Percentiles rank a stretch among this genome's conserved stretches.
These are phyloP conservation scores for Pleurotus pulmonarius DNA, from an alignment of 768 basidiomycete species.

Conservation along the genomic window DNA sequence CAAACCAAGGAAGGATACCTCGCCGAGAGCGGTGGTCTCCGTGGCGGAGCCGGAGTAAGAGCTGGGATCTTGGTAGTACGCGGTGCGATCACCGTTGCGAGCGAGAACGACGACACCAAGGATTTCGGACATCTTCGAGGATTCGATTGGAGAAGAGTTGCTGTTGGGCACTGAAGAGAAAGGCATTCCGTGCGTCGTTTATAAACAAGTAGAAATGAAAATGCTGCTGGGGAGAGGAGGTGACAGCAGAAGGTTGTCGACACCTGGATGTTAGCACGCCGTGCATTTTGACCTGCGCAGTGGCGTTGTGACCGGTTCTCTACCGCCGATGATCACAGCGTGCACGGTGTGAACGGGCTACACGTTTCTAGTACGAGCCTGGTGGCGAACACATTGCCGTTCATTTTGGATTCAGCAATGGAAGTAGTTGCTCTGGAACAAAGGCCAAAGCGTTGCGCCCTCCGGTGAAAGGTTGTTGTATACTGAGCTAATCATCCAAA, in stretches of 20 bases:
- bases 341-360: not conserved
- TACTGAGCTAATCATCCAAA: too few species aligned
- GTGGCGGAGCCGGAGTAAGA: conserved; percentile 61
- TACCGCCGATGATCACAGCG: conserved; percentile 3
- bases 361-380: not conserved
- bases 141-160: conserved; percentile 15
- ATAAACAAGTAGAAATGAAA: conserved; percentile 5
- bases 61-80: conserved; percentile 67
- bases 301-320: not conserved
- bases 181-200: not conserved
- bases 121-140: conserved; percentile 46
- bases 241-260: not conserved
- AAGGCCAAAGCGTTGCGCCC: too few species aligned
- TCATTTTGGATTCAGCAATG: conserved; percentile 1
- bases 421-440: conserved; percentile 1
- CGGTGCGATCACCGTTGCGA: conserved; percentile 73
- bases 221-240: conserved; percentile 4
- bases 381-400: conserved; percentile 1
- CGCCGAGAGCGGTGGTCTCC: conserved; percentile 73
- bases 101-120: conserved; percentile 76
- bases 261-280: conserved; percentile 1
- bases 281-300: conserved; percentile 2
- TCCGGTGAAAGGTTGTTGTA: too few species aligned
- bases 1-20: too few species aligned
- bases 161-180: conserved; percentile 12